Conservation (phyloP, 805 yeast genomes). For the Starmerella etchellsii region DNA sequence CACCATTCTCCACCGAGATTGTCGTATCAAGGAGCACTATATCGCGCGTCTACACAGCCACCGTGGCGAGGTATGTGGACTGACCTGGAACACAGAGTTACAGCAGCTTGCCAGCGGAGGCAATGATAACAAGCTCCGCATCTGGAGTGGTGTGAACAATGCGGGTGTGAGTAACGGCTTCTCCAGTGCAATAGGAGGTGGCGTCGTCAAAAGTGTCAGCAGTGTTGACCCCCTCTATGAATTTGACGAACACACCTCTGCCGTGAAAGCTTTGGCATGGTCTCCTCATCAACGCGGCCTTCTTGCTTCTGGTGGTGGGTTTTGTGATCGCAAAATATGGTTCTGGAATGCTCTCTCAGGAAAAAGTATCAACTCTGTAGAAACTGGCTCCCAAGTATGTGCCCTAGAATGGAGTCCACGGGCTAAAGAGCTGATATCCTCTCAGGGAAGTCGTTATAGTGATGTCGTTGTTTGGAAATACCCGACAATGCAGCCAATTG, state of each 20-base stretch:
- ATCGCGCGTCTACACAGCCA: constrained; percentile 61
- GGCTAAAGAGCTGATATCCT: constrained; percentile 81
- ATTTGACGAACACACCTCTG: constrained; percentile 79
- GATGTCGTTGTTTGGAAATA: constrained; percentile 91
- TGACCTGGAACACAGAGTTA: constrained; percentile 84
- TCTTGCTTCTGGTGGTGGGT: constrained; percentile 93
- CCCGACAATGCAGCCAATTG: constrained; percentile 83
- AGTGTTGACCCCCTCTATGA: constrained; percentile 49
- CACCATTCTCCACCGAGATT: constrained; percentile 78
- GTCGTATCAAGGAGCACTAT: constrained; percentile 71
- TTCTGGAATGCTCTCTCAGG: constrained; percentile 88
- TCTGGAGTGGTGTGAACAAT: constrained; percentile 66
- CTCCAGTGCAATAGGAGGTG: background rate
- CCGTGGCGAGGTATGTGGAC: constrained; percentile 91
- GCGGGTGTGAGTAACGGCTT: background rate
- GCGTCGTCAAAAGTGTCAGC: background rate
- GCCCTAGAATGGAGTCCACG: constrained; percentile 86
- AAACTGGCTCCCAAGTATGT: constrained; percentile 94
- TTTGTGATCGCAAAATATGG: constrained; percentile 80
- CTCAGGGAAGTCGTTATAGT: constrained; percentile 87
- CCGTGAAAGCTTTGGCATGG: constrained; percentile 95
- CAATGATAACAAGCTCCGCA: constrained; percentile 72
- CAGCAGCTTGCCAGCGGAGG: constrained; percentile 92
- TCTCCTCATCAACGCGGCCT: constrained; percentile 93
- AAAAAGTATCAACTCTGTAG: constrained; percentile 57